Base-by-base conservation (phyloP, 805 yeast genomes). In the Candida arabinofermentans region DNA sequence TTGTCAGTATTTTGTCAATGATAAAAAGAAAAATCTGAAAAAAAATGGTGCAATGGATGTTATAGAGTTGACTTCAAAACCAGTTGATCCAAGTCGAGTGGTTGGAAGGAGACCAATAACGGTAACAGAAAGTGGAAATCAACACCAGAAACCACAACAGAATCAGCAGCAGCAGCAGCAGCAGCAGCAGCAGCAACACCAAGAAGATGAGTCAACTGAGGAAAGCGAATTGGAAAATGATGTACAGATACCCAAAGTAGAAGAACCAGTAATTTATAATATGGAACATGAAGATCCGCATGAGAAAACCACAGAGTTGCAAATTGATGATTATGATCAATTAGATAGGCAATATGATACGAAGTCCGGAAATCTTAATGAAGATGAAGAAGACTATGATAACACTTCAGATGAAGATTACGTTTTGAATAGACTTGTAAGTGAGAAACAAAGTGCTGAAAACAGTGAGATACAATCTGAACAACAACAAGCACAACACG, bases 1-100 rank as follows among this genome's bases (percentile, higher is more conserved):
- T 8, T 79, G 86, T 58, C 69, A 70, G 47, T 78, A 78, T 54
- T 79, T 77, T 50, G 69, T 72, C 35, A 79, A 79, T 50, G 81
- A 79, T 40, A 58, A 83, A 35, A 74, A 77, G 26, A 71, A 74
- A 42, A 58, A 55, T 29, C 54, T 75, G 41, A 49, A 43, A 23
- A 51, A 46, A 24, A 39, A 47, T 16, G 54, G 55, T 5, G 42
- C 37, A 5, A 19, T 40, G 9, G 45, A 46, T 12, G 45, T 46
- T 10, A 43, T 44, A 8, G 31, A 39, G n/a, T n/a, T 42, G 13
- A 38, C 46, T 3, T n/a, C n/a, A 13, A 24, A 39, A 22, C 33
- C 44, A 24, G 32, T 29, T 29, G 32, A 29, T 14, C 32, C 32
- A 5, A 29, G 14, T 9, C 18, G n/a, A 4, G 32, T 29, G 32